Conservation (phyloP, 306 rosid genomes). For the Bauhinia variegata region DNA sequence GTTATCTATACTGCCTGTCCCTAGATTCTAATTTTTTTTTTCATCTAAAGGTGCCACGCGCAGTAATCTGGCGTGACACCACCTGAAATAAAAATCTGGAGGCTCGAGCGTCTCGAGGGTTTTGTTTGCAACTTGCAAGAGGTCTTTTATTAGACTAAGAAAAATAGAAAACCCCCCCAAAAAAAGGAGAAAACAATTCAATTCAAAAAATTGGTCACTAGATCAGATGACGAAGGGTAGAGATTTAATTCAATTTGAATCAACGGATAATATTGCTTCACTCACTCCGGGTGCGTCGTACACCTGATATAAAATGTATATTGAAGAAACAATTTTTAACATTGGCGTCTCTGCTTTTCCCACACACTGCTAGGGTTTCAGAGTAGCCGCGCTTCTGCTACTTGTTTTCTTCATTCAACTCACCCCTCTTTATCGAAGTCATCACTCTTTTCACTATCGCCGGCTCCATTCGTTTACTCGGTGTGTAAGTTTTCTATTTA, state of each 20-base stretch:
- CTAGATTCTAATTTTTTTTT: no score
- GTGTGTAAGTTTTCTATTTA: slow-evolving; percentile 31
- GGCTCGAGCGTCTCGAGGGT: not conserved
- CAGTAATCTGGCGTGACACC: no score
- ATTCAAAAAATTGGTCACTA: slow-evolving; percentile 54
- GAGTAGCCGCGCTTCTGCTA: slow-evolving; percentile 60
- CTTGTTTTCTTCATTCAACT: slow-evolving; percentile 24
- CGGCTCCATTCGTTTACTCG: slow-evolving; percentile 45
- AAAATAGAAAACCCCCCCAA: not conserved
- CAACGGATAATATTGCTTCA: slow-evolving; percentile 30
- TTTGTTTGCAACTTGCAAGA: not conserved
- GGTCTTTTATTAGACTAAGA: not conserved
- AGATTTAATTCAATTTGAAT: slow-evolving; percentile 29
- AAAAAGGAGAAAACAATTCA: slow-evolving; percentile 27
- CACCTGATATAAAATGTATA: slow-evolving; percentile 41
- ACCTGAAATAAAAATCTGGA: no score
- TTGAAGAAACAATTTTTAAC: slow-evolving; percentile 36
- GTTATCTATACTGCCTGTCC: no score
- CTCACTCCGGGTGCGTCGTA: slow-evolving; percentile 14
- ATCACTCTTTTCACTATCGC: slow-evolving; percentile 19
- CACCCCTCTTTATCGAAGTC: slow-evolving; percentile 1
- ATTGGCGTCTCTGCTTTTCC: slow-evolving; percentile 59
- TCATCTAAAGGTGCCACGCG: no score
- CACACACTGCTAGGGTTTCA: slow-evolving; percentile 88
- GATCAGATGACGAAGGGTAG: slow-evolving; percentile 23